A percentile compares a stretch with the other conserved stretches of the same genome.
Conservation (phyloP, 345 rosid species). For the Brassica carinata region DNA sequence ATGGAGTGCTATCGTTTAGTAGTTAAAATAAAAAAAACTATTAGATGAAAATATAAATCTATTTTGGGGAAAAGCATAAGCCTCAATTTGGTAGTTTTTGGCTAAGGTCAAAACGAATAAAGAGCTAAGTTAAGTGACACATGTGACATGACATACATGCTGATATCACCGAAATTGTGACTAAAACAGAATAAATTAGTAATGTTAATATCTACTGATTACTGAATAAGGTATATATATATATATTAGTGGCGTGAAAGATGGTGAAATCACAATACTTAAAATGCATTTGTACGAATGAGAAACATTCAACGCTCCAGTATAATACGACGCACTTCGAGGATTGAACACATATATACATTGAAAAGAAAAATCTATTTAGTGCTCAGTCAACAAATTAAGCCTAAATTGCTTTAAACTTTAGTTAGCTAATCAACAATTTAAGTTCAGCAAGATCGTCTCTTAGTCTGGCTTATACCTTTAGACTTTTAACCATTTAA, state of each 20-base stretch:
- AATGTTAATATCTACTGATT: not conserved
- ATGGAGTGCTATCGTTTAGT: not conserved
- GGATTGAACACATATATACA: not conserved
- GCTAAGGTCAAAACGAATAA: not conserved
- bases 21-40: not conserved
- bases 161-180: not conserved
- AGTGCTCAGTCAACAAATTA: not conserved
- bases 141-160: not conserved
- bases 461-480: not conserved
- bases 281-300: not conserved
- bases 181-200: not conserved
- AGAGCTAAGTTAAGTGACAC: not conserved
- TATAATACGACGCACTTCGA: not conserved
- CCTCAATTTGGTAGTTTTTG: not conserved
- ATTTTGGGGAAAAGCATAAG: not conserved
- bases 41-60: not conserved
- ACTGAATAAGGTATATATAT: not conserved
- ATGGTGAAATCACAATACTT: not conserved
- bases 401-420: not conserved
- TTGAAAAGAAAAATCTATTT: not conserved
- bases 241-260: not conserved
- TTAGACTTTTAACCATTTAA: not conserved
- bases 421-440: not conserved
- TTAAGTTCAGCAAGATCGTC: not conserved
- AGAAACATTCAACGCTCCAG: not conserved